Percentiles rank a stretch among this genome's conserved stretches.
These are phyloP conservation scores for Candida adriatica DNA, from an alignment of 805 yeast species.

Conservation along the genomic window DNA sequence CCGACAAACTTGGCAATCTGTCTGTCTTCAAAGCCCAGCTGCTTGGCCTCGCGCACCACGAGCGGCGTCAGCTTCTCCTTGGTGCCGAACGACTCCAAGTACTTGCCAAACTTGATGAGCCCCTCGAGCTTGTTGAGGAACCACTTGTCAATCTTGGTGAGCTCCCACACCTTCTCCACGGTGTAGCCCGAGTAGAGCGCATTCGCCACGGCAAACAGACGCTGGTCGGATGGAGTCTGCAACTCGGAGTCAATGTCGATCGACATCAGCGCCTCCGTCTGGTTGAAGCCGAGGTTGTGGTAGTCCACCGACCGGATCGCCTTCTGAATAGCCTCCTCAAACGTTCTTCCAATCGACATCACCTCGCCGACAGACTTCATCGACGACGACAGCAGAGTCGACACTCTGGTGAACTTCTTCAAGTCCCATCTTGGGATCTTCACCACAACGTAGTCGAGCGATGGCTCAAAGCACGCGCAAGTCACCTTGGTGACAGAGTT, in stretches of 20 bases:
- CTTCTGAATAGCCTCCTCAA: constrained; percentile 96
- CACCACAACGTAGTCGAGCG: constrained; percentile 92
- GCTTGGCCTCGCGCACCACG: constrained; percentile 70
- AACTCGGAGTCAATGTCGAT: constrained; percentile 85
- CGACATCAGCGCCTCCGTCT: constrained; percentile 70
- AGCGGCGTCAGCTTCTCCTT: constrained; percentile 52
- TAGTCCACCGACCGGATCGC: constrained; percentile 95
- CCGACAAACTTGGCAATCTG: constrained; percentile 80
- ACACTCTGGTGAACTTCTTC: constrained; percentile 79
- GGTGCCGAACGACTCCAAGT: constrained; percentile 48
- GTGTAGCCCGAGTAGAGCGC: constrained; percentile 89
- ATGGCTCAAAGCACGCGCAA: constrained; percentile 94
- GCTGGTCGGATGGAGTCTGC: constrained; percentile 90
- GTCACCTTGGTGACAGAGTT: constrained; percentile 96
- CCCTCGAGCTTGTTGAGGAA: constrained; percentile 80
- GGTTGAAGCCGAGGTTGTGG: constrained; percentile 87
- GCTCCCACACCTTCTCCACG: constrained; percentile 87
- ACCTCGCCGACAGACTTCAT: constrained; percentile 99
- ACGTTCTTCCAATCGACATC: constrained; percentile 97
- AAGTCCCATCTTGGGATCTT: constrained; percentile 99
- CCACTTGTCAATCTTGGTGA: constrained; percentile 94
- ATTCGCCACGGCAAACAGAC: constrained; percentile 98
- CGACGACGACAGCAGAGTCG: constrained; percentile 81
- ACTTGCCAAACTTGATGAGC: constrained; percentile 63
- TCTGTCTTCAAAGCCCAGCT: constrained; percentile 90